Percentiles rank a stretch among this genome's conserved stretches.
Conservation (phyloP, 2,329 filamentous ascomycete species). For the Daldinia sp. region DNA sequence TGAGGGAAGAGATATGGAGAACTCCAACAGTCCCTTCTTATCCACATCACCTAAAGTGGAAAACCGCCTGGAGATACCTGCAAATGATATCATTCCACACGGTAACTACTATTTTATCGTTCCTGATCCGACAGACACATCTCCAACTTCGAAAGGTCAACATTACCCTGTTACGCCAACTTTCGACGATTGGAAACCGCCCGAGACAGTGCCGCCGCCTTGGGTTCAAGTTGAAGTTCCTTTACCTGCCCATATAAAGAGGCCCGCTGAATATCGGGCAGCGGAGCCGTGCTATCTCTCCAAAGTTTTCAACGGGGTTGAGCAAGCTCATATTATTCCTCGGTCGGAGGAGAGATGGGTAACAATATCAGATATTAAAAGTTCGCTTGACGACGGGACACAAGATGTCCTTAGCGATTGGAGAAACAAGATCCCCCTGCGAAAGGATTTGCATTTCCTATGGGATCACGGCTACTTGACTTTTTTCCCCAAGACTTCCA, state of each 20-base stretch:
- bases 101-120: neutral
- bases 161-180: neutral
- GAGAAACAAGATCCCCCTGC: neutral
- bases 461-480: neutral
- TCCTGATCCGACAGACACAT: neutral
- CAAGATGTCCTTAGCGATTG: neutral
- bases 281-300: neutral
- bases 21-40: neutral
- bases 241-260: neutral
- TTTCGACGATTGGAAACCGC: neutral
- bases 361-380: no score
- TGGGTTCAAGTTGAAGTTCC: neutral
- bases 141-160: neutral
- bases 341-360: neutral
- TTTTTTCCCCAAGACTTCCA: neutral
- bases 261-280: neutral
- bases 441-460: neutral
- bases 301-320: neutral
- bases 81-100: neutral
- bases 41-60: neutral
- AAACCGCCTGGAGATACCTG: neutral
- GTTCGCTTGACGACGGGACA: no score
- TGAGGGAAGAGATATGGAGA: neutral
- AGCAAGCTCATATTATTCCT: neutral
- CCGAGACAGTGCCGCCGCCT: neutral